phyloP scores from a whole-genome alignment of 371 early-diverging fungal species.

The Syncephalis fuscata region DNA sequence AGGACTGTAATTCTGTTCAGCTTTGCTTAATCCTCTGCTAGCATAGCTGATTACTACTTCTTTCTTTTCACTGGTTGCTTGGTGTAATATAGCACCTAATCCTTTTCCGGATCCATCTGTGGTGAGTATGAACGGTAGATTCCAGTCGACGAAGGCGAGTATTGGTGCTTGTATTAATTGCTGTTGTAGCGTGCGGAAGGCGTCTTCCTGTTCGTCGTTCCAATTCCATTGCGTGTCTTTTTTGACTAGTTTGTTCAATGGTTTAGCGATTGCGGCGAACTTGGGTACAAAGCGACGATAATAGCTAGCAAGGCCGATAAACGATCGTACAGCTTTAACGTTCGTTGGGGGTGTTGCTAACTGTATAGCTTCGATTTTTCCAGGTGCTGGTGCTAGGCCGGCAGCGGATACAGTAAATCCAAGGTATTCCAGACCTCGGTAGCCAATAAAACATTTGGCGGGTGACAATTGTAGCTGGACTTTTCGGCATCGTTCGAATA shows the following conservation, averaged over 20 bases:
- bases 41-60: conserved; percentile 12
- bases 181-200: conserved; percentile 5
- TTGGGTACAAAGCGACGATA: conserved; percentile 16
- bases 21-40: conserved; percentile 6
- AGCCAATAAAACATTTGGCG: conserved; percentile 18
- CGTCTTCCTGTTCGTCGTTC: neutral
- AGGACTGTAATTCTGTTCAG: conserved; percentile 13
- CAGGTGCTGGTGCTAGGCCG: conserved; percentile 8
- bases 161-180: conserved; percentile 6
- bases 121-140: conserved; percentile 5
- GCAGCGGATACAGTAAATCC: conserved; percentile 15
- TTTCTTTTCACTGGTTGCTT: conserved; percentile 4
- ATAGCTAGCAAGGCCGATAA: conserved; percentile 14
- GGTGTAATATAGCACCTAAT: conserved; percentile 7
- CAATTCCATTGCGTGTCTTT: conserved; percentile 6
- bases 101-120: conserved; percentile 8
- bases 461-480: conserved; percentile 14
- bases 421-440: conserved; percentile 10
- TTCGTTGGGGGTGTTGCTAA: conserved; percentile 6
- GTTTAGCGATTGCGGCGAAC: conserved; percentile 6
- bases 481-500: conserved; percentile 15
- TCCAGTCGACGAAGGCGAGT: conserved; percentile 7
- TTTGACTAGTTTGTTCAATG: conserved; percentile 13
- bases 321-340: conserved; percentile 8
- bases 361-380: conserved; percentile 9